Evolutionary conservation across 345 rosid genomes (phyloP), one percentile per base, ranked within the genome.

Genomic region (Syzygium oleosum): DNA sequence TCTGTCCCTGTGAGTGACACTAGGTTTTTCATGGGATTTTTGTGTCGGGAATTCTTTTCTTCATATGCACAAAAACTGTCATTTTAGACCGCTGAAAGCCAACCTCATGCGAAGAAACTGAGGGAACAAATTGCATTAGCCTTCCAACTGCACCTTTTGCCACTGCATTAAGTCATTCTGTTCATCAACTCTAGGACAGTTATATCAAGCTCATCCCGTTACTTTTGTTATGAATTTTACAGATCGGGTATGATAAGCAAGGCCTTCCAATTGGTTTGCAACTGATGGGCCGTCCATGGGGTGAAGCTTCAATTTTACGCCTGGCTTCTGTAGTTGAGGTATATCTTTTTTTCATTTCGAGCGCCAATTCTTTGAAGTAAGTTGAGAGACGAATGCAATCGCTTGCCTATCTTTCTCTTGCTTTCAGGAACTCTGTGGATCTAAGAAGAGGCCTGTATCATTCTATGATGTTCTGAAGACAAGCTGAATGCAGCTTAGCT

Each of bases 261-360:
- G 97, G 98, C 85, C 97, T 95, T 88, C 98, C 98, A 4, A 92
- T 96, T 38, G 99, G 99, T 84, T 87, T 96, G 89, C 99, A 96
- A 85, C 91, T 96, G 78, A 95, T 96, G 46, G 97, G 98, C 41
- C 93, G 94, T 19, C 98, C 99, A 22, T 96, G 99, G 99, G 95
- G 92, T 14, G 99, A 96, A 91, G 98, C 97, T 85, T 92, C 97
- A 54, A 79, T 95, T 85, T 88, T 95, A 85, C 94, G 90, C 84
- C 90, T 96, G 86, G 98, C 98, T 87, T 89, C 93, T 87, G 97
- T 96, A 46, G 86, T 96, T 10, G 98, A 95, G 97, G 99, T 95
- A 91, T 54, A 19, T 78, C 59, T 51, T n/a, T 41, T 41, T 46
- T 19, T 61, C n/a, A 7, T 27, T 27, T 27, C 10, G 38, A 17